phyloP scores from a whole-genome alignment of 2,329 filamentous ascomycete genomes.

The Fonsecaea erecta region DNA sequence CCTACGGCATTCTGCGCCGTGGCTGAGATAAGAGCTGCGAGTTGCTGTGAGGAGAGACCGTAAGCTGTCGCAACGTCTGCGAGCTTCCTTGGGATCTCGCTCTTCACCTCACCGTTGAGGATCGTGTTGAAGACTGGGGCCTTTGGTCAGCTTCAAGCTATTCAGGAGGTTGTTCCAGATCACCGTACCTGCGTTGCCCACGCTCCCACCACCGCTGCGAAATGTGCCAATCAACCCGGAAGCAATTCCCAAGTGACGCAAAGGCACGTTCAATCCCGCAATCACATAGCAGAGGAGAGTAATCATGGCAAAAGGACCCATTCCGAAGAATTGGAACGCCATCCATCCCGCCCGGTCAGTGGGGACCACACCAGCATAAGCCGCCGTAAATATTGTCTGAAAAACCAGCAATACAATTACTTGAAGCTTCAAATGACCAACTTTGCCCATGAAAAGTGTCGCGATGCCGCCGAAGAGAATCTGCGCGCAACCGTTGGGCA shows the following conservation, averaged over 20 bases:
- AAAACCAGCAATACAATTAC: constrained; percentile 30
- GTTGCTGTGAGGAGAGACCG: constrained; percentile 44
- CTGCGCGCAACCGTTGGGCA: constrained; percentile 20
- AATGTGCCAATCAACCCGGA: constrained; percentile 30
- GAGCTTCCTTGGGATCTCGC: constrained; percentile 9
- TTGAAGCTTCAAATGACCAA: constrained; percentile 27
- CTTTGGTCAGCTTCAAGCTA: neutral
- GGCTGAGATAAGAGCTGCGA: constrained; percentile 44
- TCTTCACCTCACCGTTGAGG: constrained; percentile 26
- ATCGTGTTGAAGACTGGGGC: constrained; percentile 37
- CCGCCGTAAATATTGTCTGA: constrained; percentile 37
- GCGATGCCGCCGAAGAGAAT: constrained; percentile 18
- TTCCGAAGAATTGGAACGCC: constrained; percentile 35
- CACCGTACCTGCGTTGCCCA: constrained; percentile 32
- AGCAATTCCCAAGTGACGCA: constrained; percentile 27
- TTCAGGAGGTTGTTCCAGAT: neutral
- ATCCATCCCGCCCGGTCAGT: constrained; percentile 30
- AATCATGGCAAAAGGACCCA: constrained; percentile 23
- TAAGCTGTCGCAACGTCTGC: constrained; percentile 43
- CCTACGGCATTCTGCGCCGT: constrained; percentile 41
- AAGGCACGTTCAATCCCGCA: constrained; percentile 23
- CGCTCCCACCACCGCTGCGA: constrained; percentile 31
- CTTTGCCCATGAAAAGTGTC: constrained; percentile 17
- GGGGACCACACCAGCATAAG: constrained; percentile 17
- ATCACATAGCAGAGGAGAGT: constrained; percentile 21